Base-by-base conservation (phyloP, 805 yeast species). In the Pichia exigua region DNA sequence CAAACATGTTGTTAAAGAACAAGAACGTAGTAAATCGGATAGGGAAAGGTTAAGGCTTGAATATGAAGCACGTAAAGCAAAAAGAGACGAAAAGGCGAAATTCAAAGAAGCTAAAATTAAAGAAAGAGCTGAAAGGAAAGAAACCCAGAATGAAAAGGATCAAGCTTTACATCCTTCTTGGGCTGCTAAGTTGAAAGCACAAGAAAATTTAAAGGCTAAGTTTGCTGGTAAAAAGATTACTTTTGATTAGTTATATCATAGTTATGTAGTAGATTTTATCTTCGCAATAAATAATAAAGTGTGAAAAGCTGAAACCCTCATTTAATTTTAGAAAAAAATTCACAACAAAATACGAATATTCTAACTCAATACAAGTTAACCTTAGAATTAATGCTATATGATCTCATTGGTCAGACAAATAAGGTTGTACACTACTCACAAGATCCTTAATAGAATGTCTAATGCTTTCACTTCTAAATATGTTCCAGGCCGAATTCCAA, bases 121-220 rank as follows among this genome's bases (percentile, higher is more conserved):
- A 56, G 44, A 18, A 49, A 54, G 15, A 46, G 52, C 43, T 0
- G 59, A 53, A 28, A 56, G 54, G 46, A 35, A 38, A 30, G 47
- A 49, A 40, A 57, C 57, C 27, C 58, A 55, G 35, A 40, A 45
- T 27, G 59, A 58, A 27, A 49, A 40, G 42, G 50, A 32, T 30
- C 40, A 43, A 15, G 39, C 48, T 17, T 56, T 86, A 57, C 99
- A 94, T 78, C 99, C 99, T n/a, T 94, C 99, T 2, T 94, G 99
- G 99, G 83, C 80, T 60, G 99, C 99, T 22, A 87, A 87, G 72
- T 81, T 78, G 71, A 69, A 77, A 56, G 87, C 82, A 27, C 85
- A 87, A 62, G 86, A 85, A 58, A 78, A 80, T 48, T 65, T 73
- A 57, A 78, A 81, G 68, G 82, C 76, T 46, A 81, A 83, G 64